Conservation (phyloP, 345 rosid species). For the Cardiospermum halicacabum region DNA sequence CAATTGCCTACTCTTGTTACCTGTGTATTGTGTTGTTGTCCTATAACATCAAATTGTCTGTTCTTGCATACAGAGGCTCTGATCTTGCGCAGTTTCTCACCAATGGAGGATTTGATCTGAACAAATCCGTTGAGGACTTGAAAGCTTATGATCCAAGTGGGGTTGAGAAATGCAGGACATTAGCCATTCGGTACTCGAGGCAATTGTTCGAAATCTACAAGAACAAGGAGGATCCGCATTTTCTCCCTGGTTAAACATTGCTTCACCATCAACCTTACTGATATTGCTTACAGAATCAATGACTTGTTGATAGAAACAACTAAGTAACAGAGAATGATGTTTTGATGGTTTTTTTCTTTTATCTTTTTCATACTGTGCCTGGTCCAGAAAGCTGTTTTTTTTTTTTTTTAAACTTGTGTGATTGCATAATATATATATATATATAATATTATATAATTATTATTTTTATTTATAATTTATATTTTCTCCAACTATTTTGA, state of each 20-base stretch:
- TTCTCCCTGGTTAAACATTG: conserved; percentile 20
- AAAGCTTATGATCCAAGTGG: conserved; percentile 25
- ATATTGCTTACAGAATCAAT: neutral
- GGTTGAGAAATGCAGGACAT: conserved; percentile 41
- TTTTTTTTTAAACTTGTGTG: neutral
- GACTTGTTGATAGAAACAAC: neutral
- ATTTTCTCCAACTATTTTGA: too few relatives aligned
- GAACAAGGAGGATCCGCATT: conserved; percentile 57
- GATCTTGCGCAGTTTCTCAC: conserved; percentile 53
- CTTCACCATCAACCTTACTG: neutral
- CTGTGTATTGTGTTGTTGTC: neutral
- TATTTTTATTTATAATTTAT: too few relatives aligned
- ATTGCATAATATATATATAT: too few relatives aligned
- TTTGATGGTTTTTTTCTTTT: too few relatives aligned
- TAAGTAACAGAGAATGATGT: neutral
- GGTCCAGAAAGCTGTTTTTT: neutral
- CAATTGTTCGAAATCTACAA: conserved; percentile 67
- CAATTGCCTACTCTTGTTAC: too few relatives aligned
- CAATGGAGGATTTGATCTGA: conserved; percentile 42
- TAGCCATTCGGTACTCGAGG: conserved; percentile 55
- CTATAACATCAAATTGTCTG: neutral
- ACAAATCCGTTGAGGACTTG: conserved; percentile 57
- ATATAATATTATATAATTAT: too few relatives aligned
- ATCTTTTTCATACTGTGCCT: neutral
- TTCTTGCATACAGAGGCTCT: conserved; percentile 41